Evolutionary conservation across 805 yeast genomes (phyloP).

Genomic region (Maudiozyma turicensis): DNA sequence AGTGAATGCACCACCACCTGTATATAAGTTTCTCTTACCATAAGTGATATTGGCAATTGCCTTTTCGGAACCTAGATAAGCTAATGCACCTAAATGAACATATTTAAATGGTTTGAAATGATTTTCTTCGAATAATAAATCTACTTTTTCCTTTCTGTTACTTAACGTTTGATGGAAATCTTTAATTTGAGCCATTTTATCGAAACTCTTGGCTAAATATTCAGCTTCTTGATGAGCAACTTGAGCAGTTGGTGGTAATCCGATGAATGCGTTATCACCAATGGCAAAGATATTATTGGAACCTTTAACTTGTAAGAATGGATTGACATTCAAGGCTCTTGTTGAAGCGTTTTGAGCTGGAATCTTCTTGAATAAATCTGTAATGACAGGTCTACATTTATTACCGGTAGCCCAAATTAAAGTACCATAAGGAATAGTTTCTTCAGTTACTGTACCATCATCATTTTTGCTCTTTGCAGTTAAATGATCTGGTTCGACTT

Average conservation of each 20-base stretch:
- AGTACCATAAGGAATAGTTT: slow-evolving; percentile 73
- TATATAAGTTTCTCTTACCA: slow-evolving; percentile 69
- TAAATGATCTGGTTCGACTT: slow-evolving; percentile 65
- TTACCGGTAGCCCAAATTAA: slow-evolving; percentile 97
- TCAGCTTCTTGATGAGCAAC: slow-evolving; percentile 92
- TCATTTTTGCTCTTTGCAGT: slow-evolving; percentile 61
- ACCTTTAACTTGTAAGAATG: slow-evolving; percentile 72
- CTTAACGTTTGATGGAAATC: slow-evolving; percentile 32
- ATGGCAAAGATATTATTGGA: slow-evolving; percentile 73
- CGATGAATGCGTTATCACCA: slow-evolving; percentile 87
- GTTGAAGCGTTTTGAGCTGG: slow-evolving; percentile 75
- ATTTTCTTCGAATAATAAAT: slow-evolving; percentile 36
- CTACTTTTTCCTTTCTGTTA: slow-evolving; percentile 32
- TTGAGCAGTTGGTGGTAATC: slow-evolving; percentile 93
- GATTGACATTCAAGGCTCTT: slow-evolving; percentile 79
- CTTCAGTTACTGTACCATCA: slow-evolving; percentile 57
- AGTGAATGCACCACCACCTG: slow-evolving; percentile 82
- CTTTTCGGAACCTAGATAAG: slow-evolving; percentile 85
- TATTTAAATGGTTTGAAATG: slow-evolving; percentile 62
- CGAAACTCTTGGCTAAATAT: slow-evolving; percentile 65
- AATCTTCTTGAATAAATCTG: slow-evolving; percentile 57
- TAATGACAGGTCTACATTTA: slow-evolving; percentile 67
- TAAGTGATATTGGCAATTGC: slow-evolving; percentile 88
- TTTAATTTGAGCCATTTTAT: slow-evolving; percentile 38
- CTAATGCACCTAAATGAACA: slow-evolving; percentile 84